Conservation (phyloP, 306 rosid species). For the Cicer bijugum region DNA sequence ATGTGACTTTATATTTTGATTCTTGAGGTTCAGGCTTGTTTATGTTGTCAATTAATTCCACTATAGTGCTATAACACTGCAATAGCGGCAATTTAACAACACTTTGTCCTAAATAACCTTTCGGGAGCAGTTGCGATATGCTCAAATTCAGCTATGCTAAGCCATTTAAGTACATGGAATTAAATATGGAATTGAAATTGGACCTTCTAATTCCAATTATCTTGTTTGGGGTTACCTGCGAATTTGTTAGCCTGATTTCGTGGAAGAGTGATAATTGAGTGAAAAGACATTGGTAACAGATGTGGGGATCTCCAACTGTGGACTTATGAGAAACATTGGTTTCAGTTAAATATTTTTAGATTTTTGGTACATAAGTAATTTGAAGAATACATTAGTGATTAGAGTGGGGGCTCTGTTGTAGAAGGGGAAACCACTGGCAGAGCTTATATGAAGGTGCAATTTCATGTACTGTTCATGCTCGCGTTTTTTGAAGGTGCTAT, state of each 20-base stretch:
- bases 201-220: not conserved
- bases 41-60: not conserved
- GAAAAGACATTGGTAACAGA: too few relatives aligned
- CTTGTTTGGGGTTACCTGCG: not conserved
- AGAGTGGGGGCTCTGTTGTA: not conserved
- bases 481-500: too few relatives aligned
- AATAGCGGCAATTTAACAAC: not conserved
- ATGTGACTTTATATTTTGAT: conserved; percentile 8
- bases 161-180: too few relatives aligned
- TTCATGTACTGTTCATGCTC: too few relatives aligned
- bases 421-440: not conserved
- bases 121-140: too few relatives aligned
- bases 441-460: not conserved
- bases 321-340: too few relatives aligned
- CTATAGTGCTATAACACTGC: too few relatives aligned
- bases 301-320: too few relatives aligned
- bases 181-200: not conserved
- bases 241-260: not conserved
- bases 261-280: not conserved
- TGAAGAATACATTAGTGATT: not conserved
- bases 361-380: not conserved
- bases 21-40: conserved; percentile 3
- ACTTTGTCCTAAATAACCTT: too few relatives aligned
- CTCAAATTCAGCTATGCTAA: too few relatives aligned
- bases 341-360: too few relatives aligned